Conservation (phyloP, 2,329 filamentous ascomycete genomes). For the Trichothecium roseum region DNA sequence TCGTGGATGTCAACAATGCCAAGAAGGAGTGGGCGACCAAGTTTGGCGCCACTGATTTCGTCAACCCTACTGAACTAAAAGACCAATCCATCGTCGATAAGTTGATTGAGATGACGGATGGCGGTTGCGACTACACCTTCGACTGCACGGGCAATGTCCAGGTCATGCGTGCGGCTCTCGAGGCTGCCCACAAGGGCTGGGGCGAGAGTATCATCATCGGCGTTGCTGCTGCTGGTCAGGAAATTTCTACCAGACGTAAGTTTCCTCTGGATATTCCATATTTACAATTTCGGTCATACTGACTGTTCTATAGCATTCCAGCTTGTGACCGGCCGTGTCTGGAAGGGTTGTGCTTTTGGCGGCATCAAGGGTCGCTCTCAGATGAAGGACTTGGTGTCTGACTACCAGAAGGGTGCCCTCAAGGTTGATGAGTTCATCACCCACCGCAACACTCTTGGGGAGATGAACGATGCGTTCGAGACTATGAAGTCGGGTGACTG, state of each 20-base stretch:
- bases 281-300: conserved; percentile 15
- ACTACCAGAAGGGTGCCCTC: conserved; percentile 81
- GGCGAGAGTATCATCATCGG: conserved; percentile 96
- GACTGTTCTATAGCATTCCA: conserved; percentile 65
- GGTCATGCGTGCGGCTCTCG: conserved; percentile 90
- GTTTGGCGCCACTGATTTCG: conserved; percentile 94
- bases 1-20: conserved; percentile 65
- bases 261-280: conserved; percentile 15
- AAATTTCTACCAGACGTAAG: conserved; percentile 88
- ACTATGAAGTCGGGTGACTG: conserved; percentile 96
- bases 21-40: conserved; percentile 91
- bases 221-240: conserved; percentile 90
- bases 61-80: conserved; percentile 77
- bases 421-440: conserved; percentile 99
- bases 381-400: conserved; percentile 73
- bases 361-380: conserved; percentile 96
- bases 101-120: conserved; percentile 94
- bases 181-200: conserved; percentile 99
- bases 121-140: conserved; percentile 97
- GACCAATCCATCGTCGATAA: conserved; percentile 80
- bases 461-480: conserved; percentile 85
- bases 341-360: conserved; percentile 96
- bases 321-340: conserved; percentile 92
- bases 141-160: conserved; percentile 96
- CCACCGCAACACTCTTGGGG: conserved; percentile 70